Evolutionary conservation across 306 rosid genomes (phyloP), one percentile per base, ranked within the genome.

Genomic region (Cucurbita moschata): DNA sequence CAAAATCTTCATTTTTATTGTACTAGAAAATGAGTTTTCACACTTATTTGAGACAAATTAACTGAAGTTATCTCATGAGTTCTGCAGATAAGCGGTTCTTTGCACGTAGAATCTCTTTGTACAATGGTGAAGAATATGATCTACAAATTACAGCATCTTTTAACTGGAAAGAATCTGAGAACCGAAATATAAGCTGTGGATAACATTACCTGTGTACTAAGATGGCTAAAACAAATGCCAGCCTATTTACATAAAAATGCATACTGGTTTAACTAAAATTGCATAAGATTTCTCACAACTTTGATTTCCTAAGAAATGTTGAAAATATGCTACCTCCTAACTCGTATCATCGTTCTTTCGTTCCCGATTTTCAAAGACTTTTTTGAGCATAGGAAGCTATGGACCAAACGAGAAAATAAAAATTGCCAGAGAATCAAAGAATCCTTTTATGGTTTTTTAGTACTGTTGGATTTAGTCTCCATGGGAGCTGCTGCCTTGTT

Each of bases 401-500:
- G 19, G 14, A 70, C 59, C 59, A 70, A 50, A 47, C 30, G 23
- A 49, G 74, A 49, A 61, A 49, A 68, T 30, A 30, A 23, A 30
- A 69, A 13, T 14, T 7, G 46, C 30, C 44, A 51, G 16, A 8
- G 44, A 51, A 70, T 70, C 30, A 35, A 74, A 74, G 70, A 46
- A 60, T 44, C 59, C 59, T 40, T 26, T 60, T 60, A 83, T 40
- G 79, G 76, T 79, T 77, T 87, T 76, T 81, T 83, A 16, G 85
- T 65, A 79, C 85, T 79, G 85, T 72, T 83, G 71, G 87, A 80
- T 78, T 82, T 89, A 30, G 88, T 78, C 77, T 89, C 95, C 11
- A 10, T 47, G 74, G 86, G 82, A 61, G 38, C 70, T 30, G 38
- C 70, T 30, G 92, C 39, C 85, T 84, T 88, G 82, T 76, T 77